Base-by-base conservation (phyloP, 2,329 filamentous ascomycete genomes). In the Byssothecium circinans region DNA sequence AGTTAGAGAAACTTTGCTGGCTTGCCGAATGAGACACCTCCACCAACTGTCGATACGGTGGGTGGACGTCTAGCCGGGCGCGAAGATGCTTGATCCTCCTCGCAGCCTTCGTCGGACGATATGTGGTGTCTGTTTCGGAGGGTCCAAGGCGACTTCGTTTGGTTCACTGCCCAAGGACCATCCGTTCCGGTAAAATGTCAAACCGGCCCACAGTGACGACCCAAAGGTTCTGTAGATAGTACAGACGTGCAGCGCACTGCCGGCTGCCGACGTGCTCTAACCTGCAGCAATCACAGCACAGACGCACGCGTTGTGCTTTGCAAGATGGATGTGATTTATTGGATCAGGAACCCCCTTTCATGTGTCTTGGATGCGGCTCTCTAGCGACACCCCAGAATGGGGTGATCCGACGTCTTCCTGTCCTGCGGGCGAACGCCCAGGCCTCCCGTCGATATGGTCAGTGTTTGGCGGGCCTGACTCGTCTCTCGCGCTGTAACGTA, bases 361-460 rank as follows among this genome's bases (percentile, higher is more conserved):
- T n/a, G 12, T 33, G 30, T 14, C 12, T 33, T 17, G 30, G 14
- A 33, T n/a, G 30, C 6, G 30, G 15, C 30, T 33, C 15, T 33
- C 14, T 33, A 25, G 10, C 23, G 6, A 6, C 23, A 25, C 23
- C 6, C 23, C 23, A 25, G 23, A 25, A 25, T 25, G 23, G 23
- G 10, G 23, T 10, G 23, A 25, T 25, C 6, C 23, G 23, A 25
- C 23, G 23, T 6, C 23, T 25, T 10, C 23, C 6, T 25, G 10
- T 25, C 10, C 23, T n/a, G 10, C 23, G 23, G 10, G 14, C 29
- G 14, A 14, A 32, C 29, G 29, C 29, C 14, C 29, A 22, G 44
- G n/a, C n/a, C n/a, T 46, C 43, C 47, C 47, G 34, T 43, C 47
- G 18, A 22, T 25, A 29, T 37, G 47, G 47, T 45, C 23, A n/a